Evolutionary conservation across 345 rosid species (phyloP).

Genomic region (Heritiera littoralis): DNA sequence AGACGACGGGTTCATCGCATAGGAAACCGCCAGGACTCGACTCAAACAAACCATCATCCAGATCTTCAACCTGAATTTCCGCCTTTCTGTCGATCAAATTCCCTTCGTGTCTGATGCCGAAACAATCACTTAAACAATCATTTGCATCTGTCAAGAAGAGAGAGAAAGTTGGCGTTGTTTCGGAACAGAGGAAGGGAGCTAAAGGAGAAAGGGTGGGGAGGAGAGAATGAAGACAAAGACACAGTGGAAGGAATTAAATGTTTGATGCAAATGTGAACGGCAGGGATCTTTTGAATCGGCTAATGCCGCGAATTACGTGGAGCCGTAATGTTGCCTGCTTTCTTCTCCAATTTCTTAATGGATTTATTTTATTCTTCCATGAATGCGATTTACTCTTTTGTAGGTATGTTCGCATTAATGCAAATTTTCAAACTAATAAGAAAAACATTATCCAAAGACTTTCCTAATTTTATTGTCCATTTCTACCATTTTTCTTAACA

Average conservation of each 20-base stretch:
- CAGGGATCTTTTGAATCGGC: slow-evolving; percentile 7
- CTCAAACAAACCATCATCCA: slow-evolving; percentile 51
- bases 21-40: slow-evolving; percentile 58
- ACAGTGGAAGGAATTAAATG: slow-evolving; percentile 23
- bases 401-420: background rate
- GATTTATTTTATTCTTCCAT: background rate
- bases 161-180: background rate
- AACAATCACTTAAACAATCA: background rate
- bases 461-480: too few relatives aligned
- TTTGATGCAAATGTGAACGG: slow-evolving; percentile 25
- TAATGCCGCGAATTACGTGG: slow-evolving; percentile 24
- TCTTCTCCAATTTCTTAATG: background rate
- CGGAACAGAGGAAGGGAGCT: background rate
- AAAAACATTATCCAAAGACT: too few relatives aligned
- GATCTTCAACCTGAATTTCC: background rate
- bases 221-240: slow-evolving; percentile 30
- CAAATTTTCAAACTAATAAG: too few relatives aligned
- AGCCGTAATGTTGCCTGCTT: background rate
- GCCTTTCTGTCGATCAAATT: background rate
- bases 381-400: background rate
- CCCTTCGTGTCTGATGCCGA: background rate
- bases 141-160: background rate
- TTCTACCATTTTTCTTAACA: too few relatives aligned
- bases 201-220: too few relatives aligned
- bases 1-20: slow-evolving; percentile 38